phyloP scores from a whole-genome alignment of 2,329 filamentous ascomycete species.

The Thelonectria discophora region DNA sequence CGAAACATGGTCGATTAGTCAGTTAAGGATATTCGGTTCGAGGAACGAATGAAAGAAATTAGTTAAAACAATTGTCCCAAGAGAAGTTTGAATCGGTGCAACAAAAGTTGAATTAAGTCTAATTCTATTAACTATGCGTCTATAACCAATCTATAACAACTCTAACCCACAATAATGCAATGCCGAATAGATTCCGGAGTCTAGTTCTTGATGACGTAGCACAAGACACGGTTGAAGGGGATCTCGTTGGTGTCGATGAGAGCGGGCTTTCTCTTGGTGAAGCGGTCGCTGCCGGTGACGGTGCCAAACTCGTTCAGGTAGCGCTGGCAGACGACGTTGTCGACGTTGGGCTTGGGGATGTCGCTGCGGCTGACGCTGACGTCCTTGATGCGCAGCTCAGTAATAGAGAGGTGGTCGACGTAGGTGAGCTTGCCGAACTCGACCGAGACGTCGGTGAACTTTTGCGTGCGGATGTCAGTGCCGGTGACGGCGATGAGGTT shows the following conservation, averaged over 20 bases:
- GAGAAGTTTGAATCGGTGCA: no score
- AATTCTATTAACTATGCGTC: background rate
- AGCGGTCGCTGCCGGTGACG: background rate
- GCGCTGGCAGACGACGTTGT: conserved; percentile 8
- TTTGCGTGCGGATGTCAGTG: background rate
- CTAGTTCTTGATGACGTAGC: conserved; percentile 8
- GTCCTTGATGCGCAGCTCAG: conserved; percentile 1
- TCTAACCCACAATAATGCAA: background rate
- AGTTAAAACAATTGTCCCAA: no score
- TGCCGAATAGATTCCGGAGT: background rate
- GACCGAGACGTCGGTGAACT: background rate
- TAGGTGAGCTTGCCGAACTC: conserved; percentile 3
- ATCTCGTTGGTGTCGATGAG: background rate
- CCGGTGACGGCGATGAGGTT: background rate
- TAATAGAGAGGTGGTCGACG: background rate
- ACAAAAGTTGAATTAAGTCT: background rate
- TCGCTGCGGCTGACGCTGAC: background rate
- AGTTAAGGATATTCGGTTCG: no score
- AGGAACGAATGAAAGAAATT: no score
- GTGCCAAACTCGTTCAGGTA: conserved; percentile 5
- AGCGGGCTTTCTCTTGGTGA: background rate
- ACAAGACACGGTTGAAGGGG: conserved; percentile 22
- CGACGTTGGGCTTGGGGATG: conserved; percentile 1
- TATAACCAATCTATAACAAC: background rate
- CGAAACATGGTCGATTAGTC: no score